Base-by-base conservation (phyloP, 306 rosid genomes). In the Trichosanthes truncata region DNA sequence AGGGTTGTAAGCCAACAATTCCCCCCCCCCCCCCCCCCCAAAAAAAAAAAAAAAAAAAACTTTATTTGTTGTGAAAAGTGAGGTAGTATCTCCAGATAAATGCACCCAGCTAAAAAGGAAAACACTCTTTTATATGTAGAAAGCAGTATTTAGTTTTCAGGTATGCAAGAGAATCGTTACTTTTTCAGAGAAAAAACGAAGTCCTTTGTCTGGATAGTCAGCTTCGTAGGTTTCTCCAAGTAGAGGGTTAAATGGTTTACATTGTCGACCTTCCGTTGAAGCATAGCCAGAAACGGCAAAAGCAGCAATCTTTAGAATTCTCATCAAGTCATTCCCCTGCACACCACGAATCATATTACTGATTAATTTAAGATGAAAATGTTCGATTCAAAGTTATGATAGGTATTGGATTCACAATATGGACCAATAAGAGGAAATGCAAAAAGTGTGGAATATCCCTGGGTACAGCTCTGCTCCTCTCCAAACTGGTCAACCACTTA, bases 261-360 rank as follows among this genome's bases (percentile, higher is more conserved):
- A 95, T 74, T 93, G 99, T 60, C 99, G 91, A 23, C 99, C 99
- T 90, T 95, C 93, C 41, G 99, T 95, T 63, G 98, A 95, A 7
- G 99, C 96, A 87, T 95, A 95, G 78, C 99, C 91, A 81, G 99
- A 95, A 77, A 95, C 97, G 81, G 98, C 97, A 90, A 95, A 93
- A 80, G 99, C 96, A 78, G 97, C 99, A 78, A 91, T 82, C 69
- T 89, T 88, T 77, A 95, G 88, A 82, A 95, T 93, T 83, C 98
- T 93, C 99, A 95, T 90, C 90, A 95, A 89, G 80, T 93, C 97
- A 84, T 93, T 85, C 77, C 97, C 99, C 99, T 95, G 94, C 93
- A 92, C 78, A 91, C 80, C 83, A 81, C 56, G 20, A 41, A 23
- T 6, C 77, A 46, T 25, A 26, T 46, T 48, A 48, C 59, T 48